These are phyloP conservation scores for Fraxinus excelsior DNA, from an alignment of 257 asterid genomes.

Conservation along the genomic window DNA sequence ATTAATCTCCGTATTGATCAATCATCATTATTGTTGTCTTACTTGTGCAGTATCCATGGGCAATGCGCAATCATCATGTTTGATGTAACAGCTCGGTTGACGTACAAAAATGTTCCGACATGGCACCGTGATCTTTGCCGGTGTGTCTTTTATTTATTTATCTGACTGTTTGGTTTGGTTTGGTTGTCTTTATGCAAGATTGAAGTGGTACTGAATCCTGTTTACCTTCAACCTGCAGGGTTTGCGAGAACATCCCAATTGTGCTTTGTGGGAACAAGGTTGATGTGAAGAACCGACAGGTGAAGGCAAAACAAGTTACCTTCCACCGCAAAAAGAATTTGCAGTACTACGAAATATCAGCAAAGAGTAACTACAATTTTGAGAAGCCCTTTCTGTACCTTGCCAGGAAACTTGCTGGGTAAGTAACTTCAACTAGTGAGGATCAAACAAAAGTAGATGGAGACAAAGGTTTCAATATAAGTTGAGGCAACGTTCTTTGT, in stretches of 20 bases:
- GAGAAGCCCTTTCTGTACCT: constrained; percentile 88
- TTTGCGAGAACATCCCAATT: constrained; percentile 84
- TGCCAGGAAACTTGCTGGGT: constrained; percentile 94
- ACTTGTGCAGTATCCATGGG: constrained; percentile 73
- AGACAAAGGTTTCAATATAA: neutral
- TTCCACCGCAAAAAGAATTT: constrained; percentile 89
- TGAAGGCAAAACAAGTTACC: constrained; percentile 86
- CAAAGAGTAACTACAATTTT: constrained; percentile 82
- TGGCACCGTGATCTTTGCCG: constrained; percentile 98
- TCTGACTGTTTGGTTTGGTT: neutral
- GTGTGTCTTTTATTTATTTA: constrained; percentile 30
- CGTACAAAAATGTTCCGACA: constrained; percentile 87
- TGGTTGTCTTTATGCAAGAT: neutral
- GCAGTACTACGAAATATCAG: constrained; percentile 86
- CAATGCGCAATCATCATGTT: constrained; percentile 93
- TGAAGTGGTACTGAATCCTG: constrained; percentile 20
- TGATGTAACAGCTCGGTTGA: constrained; percentile 84
- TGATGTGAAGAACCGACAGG: constrained; percentile 90
- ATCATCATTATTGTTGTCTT: neutral
- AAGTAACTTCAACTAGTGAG: neutral
- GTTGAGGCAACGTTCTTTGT: constrained; percentile 12
- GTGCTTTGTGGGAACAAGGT: constrained; percentile 92
- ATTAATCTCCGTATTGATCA: neutral
- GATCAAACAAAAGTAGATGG: neutral
- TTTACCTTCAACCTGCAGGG: constrained; percentile 40